Evolutionary conservation across 2,329 filamentous ascomycete genomes (phyloP).

Genomic region (Apiospora arundinis): DNA sequence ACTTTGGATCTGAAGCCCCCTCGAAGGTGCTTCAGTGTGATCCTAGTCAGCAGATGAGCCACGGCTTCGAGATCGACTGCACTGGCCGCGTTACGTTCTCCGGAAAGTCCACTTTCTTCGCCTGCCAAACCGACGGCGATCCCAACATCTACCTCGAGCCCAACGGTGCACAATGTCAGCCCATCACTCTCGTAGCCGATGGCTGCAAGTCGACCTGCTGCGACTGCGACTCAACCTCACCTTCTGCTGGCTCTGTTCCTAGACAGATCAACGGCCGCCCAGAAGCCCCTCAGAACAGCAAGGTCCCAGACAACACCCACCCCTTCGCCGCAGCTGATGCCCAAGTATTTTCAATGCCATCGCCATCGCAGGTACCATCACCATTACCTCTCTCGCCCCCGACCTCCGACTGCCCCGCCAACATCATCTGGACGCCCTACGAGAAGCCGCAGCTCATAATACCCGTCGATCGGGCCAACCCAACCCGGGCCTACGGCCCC

Average conservation of each 20-base stretch:
- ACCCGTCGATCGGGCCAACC: constrained; percentile 60
- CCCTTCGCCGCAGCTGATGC: neutral
- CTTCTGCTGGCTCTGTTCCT: neutral
- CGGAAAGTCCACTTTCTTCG: constrained; percentile 60
- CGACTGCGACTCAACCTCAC: neutral
- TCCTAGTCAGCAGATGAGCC: constrained; percentile 52
- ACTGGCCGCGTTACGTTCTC: constrained; percentile 59
- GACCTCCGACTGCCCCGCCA: neutral
- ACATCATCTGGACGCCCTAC: neutral
- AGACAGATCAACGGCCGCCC: neutral
- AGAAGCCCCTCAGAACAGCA: neutral
- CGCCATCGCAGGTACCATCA: neutral
- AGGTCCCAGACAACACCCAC: neutral
- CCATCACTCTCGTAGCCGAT: constrained; percentile 52
- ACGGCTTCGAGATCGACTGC: constrained; percentile 62
- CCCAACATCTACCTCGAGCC: constrained; percentile 60
- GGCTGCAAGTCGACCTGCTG: constrained; percentile 39
- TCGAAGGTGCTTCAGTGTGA: constrained; percentile 70
- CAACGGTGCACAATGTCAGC: constrained; percentile 53
- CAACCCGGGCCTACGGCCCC: constrained; percentile 58
- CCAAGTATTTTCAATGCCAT: too few relatives aligned
- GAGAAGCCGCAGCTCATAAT: constrained; percentile 46
- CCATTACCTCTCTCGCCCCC: neutral
- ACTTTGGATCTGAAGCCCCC: constrained; percentile 44
- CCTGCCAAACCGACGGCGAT: constrained; percentile 63